Conservation (phyloP, 768 basidiomycete genomes). For the Thelephora ganbajun region DNA sequence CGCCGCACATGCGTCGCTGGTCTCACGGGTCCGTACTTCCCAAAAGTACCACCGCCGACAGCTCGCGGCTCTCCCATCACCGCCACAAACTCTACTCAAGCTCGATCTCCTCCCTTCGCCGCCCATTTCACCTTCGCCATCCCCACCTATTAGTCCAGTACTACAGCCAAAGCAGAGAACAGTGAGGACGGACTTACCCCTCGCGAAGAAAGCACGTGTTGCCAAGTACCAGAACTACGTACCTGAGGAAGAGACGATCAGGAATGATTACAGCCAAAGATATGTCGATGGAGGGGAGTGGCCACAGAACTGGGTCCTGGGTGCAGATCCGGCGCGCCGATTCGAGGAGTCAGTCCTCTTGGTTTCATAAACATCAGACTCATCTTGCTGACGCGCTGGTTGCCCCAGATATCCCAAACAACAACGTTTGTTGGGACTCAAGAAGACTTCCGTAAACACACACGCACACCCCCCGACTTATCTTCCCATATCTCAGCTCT, state of each 20-base stretch:
- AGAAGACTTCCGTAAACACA: conserved; percentile 61
- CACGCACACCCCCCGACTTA: conserved; percentile 65
- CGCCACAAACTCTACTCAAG: conserved; percentile 38
- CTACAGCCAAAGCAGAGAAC: conserved; percentile 21
- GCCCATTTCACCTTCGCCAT: conserved; percentile 34
- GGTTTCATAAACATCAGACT: neutral
- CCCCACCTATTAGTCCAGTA: conserved; percentile 30
- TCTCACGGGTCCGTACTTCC: conserved; percentile 36
- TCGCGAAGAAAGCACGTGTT: conserved; percentile 61
- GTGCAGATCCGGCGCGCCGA: conserved; percentile 74
- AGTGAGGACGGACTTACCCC: conserved; percentile 39
- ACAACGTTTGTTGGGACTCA: conserved; percentile 68
- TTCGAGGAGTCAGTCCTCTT: conserved; percentile 82
- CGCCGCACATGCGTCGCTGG: conserved; percentile 42
- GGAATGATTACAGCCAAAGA: conserved; percentile 86
- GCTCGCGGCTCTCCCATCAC: conserved; percentile 39
- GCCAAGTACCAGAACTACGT: conserved; percentile 71
- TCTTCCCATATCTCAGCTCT: conserved; percentile 45
- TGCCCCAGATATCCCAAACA: conserved; percentile 84
- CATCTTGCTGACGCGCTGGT: neutral
- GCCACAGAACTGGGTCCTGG: conserved; percentile 89
- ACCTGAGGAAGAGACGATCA: conserved; percentile 89
- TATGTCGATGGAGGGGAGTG: conserved; percentile 88
- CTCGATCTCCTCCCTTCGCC: conserved; percentile 48
- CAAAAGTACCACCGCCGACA: conserved; percentile 46